These are phyloP conservation scores for Lasiosphaeria miniovina DNA, from an alignment of 495 filamentous ascomycete species.

Conservation along the genomic window DNA sequence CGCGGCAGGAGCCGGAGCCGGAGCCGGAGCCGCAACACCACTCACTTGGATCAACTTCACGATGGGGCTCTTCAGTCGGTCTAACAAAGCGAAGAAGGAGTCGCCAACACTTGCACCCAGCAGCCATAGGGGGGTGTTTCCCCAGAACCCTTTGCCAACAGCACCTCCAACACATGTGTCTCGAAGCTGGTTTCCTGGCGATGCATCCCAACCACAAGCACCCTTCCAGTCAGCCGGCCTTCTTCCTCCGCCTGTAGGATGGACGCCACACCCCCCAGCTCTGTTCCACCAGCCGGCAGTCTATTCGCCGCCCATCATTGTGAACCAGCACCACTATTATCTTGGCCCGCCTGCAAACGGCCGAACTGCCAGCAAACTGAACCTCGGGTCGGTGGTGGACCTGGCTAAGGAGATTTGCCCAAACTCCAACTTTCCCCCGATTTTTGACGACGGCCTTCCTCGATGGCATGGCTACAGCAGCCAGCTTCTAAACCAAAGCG, in stretches of 20 bases:
- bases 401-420: conserved; percentile 34
- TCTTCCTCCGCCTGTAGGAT: conserved; percentile 34
- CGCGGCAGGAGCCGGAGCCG: no score
- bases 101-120: conserved; percentile 20
- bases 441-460: conserved; percentile 37
- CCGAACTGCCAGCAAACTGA: conserved; percentile 32
- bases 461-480: conserved; percentile 35
- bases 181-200: conserved; percentile 25
- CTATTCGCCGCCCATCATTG: conserved; percentile 39
- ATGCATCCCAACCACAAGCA: conserved; percentile 20
- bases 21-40: background rate
- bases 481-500: conserved; percentile 43
- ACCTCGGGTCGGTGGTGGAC: conserved; percentile 37
- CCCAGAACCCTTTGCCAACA: conserved; percentile 15
- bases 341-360: conserved; percentile 28
- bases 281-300: conserved; percentile 27
- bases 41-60: conserved; percentile 13
- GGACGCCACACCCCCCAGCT: conserved; percentile 25
- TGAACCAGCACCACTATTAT: conserved; percentile 51
- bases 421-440: conserved; percentile 25
- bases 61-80: conserved; percentile 48
- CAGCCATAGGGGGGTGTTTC: conserved; percentile 12
- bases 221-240: conserved; percentile 35
- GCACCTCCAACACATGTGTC: conserved; percentile 11
- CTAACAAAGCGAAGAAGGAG: conserved; percentile 41